Percentiles rank a stretch among this genome's conserved stretches.
phyloP scores from a whole-genome alignment of 2,329 filamentous ascomycete species.

The Nigrospora osmanthi region DNA sequence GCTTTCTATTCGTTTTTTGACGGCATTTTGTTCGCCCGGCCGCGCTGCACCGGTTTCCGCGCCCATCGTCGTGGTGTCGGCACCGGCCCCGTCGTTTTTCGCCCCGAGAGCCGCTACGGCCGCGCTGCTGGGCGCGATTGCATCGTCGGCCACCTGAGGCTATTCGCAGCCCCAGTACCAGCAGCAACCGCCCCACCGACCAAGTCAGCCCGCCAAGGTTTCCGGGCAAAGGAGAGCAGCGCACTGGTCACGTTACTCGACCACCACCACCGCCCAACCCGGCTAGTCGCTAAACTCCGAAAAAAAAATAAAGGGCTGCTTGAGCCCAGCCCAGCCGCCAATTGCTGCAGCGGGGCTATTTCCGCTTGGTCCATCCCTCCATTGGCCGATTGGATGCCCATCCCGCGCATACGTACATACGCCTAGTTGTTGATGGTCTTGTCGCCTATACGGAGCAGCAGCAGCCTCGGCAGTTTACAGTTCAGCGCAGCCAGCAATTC shows the following conservation, averaged over 20 bases:
- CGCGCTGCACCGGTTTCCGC: slow-evolving; percentile 15
- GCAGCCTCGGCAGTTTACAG: no score
- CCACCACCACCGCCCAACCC: background rate
- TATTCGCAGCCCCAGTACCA: slow-evolving; percentile 5
- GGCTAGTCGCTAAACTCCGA: slow-evolving; percentile 1
- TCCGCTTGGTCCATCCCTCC: no score
- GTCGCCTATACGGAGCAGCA: no score
- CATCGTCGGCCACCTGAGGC: slow-evolving; percentile 6
- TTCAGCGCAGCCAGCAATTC: no score
- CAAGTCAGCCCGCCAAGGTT: no score
- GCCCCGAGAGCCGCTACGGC: no score
- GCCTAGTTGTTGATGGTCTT: no score
- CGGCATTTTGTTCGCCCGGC: slow-evolving; percentile 15
- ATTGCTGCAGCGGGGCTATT: no score
- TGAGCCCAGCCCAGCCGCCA: no score
- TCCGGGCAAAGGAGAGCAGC: background rate
- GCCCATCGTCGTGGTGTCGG: slow-evolving; percentile 6
- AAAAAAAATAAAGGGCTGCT: background rate
- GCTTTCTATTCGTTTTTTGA: slow-evolving; percentile 19
- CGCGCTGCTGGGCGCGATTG: background rate
- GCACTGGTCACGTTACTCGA: slow-evolving; percentile 3
- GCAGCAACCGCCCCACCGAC: background rate
- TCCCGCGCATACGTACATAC: no score
- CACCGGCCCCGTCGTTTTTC: background rate
- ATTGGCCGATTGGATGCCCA: no score